Evolutionary conservation across 1,284 basidiomycete species (phyloP).

Genomic region (Ganoderma lingzhi): DNA sequence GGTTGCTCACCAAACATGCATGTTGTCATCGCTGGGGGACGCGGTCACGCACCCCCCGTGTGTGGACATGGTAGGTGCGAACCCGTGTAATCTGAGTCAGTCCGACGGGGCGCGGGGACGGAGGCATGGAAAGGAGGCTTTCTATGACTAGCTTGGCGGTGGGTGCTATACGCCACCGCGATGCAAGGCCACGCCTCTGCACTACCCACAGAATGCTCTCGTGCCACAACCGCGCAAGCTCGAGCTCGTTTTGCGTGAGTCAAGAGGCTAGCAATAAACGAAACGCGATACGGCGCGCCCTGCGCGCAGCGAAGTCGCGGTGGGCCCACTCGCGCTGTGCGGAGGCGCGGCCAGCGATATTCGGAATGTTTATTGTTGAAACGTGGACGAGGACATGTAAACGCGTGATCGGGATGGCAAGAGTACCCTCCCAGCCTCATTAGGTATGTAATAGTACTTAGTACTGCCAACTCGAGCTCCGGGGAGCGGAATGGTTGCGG

Average conservation of each 20-base stretch:
- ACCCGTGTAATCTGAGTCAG: background rate
- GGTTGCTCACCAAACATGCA: background rate
- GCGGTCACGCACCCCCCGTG: background rate
- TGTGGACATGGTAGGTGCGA: background rate
- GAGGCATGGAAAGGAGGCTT: background rate
- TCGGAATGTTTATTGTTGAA: background rate
- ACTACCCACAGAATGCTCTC: background rate
- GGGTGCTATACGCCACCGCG: background rate
- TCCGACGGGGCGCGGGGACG: background rate
- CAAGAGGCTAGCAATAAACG: background rate
- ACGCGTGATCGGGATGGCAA: background rate
- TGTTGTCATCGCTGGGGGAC: background rate
- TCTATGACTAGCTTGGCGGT: background rate
- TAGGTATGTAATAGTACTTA: background rate
- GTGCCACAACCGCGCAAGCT: background rate
- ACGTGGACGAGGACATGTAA: background rate
- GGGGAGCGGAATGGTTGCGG: background rate
- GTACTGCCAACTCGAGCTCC: background rate
- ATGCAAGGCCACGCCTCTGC: background rate
- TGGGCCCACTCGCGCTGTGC: background rate
- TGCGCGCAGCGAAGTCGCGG: background rate
- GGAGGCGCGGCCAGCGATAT: background rate
- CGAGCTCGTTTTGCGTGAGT: background rate
- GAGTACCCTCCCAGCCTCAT: background rate
- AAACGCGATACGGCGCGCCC: conserved; percentile 1